Evolutionary conservation across 2,329 filamentous ascomycete species (phyloP).

Genomic region (Capronia epimyces): DNA sequence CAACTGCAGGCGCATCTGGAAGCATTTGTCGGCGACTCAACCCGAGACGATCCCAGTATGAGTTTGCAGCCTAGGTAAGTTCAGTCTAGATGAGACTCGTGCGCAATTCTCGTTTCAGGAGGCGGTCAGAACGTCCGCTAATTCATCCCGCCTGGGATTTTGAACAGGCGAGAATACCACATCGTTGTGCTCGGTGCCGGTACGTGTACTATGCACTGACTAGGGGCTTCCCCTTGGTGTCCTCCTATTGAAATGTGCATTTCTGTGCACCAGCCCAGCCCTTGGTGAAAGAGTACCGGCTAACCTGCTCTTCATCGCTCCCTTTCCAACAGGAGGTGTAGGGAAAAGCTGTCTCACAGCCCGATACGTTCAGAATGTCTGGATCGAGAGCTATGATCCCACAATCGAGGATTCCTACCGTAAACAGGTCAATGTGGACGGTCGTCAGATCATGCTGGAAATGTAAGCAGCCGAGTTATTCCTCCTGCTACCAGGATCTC

Average conservation of each 20-base stretch:
- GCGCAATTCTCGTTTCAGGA: background rate
- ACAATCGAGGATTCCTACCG: constrained; percentile 85
- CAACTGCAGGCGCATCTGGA: background rate
- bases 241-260: background rate
- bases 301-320: constrained; percentile 5
- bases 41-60: constrained; percentile 17
- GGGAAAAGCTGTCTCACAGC: constrained; percentile 90
- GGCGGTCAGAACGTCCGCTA: background rate
- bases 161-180: constrained; percentile 66
- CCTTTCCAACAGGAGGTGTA: constrained; percentile 62
- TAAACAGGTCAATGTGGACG: constrained; percentile 85
- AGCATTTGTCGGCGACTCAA: background rate
- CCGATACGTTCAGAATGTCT: constrained; percentile 90
- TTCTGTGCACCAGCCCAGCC: constrained; percentile 5
- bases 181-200: constrained; percentile 77
- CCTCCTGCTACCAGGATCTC: constrained; percentile 18
- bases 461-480: constrained; percentile 54
- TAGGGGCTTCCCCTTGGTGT: constrained; percentile 16
- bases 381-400: constrained; percentile 86
- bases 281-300: background rate
- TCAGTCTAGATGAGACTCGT: background rate
- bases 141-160: background rate
- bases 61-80: constrained; percentile 28
- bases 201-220: constrained; percentile 37
- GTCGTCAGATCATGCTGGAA: constrained; percentile 80